Base-by-base conservation (phyloP, 2,329 filamentous ascomycete species). In the Dactylellina sp. region DNA sequence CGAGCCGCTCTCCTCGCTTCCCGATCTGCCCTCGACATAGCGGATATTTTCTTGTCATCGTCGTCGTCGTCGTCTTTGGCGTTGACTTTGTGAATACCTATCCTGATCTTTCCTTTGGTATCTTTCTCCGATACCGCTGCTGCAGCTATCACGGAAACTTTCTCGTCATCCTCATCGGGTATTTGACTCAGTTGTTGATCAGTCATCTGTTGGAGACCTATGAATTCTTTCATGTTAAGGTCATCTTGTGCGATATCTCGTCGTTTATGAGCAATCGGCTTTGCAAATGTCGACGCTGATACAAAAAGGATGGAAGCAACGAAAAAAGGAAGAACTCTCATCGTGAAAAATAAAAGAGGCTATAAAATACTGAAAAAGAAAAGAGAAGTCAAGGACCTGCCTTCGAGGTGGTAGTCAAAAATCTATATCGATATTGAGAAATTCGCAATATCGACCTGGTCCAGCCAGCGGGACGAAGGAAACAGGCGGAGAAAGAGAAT, bases 391-490 rank as follows among this genome's bases (percentile, higher is more conserved):
- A 44, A 68, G 52, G 55, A 5, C 63, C 63, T 52, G 63, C 63
- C 63, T 60, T 60, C 14, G 22, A 60, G 25, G 4, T 57, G 22
- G 37, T 57, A 32, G 2, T 28, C 11, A 60, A 59, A 28, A 53
- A 53, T 53, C 37, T 35, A 60, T 53, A 68, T 60, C 28, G 63
- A 60, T 49, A 57, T n/a, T 50, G 20, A 11, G 3, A 68, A 14
- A 60, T 28, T 16, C 28, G 32, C 55, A 50, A 68, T 68, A 68
- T 68, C 63, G 63, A 68, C 55, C 63, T 59, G 63, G 63, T 16
- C 53, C 63, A 56, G 63, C 63, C 63, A 59, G 63, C 53, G 20
- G 7, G 32, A 7, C 16, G 47, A 52, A 59, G 40, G 7, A 37
- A 52, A 68, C 24, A 39, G 50, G 35, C 18, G 40, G 12, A 18